Conservation (phyloP, 148 eudicot species). For the Rhododendron ferrugineum region DNA sequence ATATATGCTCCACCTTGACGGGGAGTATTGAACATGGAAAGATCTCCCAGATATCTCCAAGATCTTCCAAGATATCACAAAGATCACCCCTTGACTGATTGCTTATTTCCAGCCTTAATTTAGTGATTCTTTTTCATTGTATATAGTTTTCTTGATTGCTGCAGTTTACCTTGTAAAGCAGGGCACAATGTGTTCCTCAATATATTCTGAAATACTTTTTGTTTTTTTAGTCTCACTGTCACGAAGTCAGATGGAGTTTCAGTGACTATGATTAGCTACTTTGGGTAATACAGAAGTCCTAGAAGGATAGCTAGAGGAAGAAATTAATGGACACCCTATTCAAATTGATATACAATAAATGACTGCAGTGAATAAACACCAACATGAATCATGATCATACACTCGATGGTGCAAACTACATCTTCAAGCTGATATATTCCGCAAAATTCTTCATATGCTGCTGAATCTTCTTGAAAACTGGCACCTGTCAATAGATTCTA, state of each 20-base stretch:
- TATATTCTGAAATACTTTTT: too few relatives aligned
- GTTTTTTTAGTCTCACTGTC: too few relatives aligned
- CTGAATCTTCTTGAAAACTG: slow-evolving; percentile 4
- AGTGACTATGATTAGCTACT: background rate
- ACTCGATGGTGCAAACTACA: slow-evolving; percentile 18
- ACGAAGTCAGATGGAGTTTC: background rate
- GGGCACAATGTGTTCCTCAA: too few relatives aligned
- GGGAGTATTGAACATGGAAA: too few relatives aligned
- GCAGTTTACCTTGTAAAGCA: too few relatives aligned
- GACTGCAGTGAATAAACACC: background rate
- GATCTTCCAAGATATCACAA: too few relatives aligned
- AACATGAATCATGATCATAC: slow-evolving; percentile 14
- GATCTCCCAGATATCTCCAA: too few relatives aligned
- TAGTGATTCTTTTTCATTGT: too few relatives aligned
- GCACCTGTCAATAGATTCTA: slow-evolving; percentile 4
- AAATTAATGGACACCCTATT: background rate
- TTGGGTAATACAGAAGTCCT: background rate
- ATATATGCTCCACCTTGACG: too few relatives aligned
- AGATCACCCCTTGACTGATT: too few relatives aligned
- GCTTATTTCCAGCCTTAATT: too few relatives aligned
- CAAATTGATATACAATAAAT: background rate
- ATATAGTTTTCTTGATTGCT: too few relatives aligned
- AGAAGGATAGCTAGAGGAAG: background rate
- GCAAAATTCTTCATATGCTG: background rate
- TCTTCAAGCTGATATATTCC: slow-evolving; percentile 18